Evolutionary conservation across 1,284 basidiomycete genomes (phyloP).

Genomic region (Xerocomus nothofagi): DNA sequence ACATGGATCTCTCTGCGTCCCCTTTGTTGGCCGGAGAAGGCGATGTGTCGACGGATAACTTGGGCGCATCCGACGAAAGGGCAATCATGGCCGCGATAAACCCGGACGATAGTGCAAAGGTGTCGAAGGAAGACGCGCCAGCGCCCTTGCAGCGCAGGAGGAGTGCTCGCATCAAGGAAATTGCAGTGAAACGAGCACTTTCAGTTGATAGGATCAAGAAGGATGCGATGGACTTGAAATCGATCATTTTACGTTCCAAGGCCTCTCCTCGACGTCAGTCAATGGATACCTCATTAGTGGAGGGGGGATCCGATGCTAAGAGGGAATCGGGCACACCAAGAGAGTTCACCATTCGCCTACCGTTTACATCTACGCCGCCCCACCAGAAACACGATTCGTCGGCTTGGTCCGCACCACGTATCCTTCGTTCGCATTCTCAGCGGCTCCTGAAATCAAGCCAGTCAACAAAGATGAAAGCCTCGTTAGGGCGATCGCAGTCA

Average conservation of each 20-base stretch:
- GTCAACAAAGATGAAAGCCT: not conserved
- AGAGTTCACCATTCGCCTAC: slow-evolving; percentile 26
- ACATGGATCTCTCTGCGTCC: slow-evolving; percentile 31
- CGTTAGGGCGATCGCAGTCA: slow-evolving; percentile 28
- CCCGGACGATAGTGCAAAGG: not conserved
- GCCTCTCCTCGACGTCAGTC: slow-evolving; percentile 1
- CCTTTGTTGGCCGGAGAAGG: slow-evolving; percentile 20
- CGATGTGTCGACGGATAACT: not conserved
- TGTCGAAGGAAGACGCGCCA: not conserved
- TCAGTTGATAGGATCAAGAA: slow-evolving; percentile 6
- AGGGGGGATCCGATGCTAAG: not conserved
- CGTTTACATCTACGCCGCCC: slow-evolving; percentile 24
- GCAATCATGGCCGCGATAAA: not conserved
- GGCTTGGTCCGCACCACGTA: slow-evolving; percentile 23
- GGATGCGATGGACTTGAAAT: slow-evolving; percentile 4
- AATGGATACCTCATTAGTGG: not conserved
- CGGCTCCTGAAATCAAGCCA: slow-evolving; percentile 5
- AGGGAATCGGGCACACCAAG: slow-evolving; percentile 8
- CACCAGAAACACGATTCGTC: slow-evolving; percentile 1
- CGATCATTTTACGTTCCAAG: slow-evolving; percentile 11
- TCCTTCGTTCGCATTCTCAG: slow-evolving; percentile 39
- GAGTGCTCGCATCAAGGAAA: slow-evolving; percentile 29
- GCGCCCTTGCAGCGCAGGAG: slow-evolving; percentile 18
- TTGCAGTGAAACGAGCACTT: slow-evolving; percentile 16
- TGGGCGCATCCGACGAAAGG: not conserved